These are phyloP conservation scores for Excoecaria cochinchinensis DNA, from an alignment of 345 rosid species.

Conservation along the genomic window DNA sequence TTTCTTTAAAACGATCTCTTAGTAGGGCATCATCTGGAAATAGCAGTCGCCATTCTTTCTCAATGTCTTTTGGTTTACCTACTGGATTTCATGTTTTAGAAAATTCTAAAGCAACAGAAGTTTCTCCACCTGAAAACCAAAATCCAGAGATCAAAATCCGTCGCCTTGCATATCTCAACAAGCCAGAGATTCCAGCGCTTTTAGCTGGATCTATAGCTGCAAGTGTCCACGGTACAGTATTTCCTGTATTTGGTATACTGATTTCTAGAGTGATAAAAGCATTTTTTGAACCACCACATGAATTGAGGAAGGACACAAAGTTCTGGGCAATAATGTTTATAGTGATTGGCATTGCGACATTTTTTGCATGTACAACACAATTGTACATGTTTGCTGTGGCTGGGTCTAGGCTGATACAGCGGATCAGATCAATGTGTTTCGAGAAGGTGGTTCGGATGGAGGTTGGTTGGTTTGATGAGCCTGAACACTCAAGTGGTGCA, in stretches of 20 bases:
- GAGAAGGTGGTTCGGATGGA: conserved; percentile 88
- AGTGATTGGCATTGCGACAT: conserved; percentile 57
- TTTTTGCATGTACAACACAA: conserved; percentile 45
- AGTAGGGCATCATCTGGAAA: conserved; percentile 26
- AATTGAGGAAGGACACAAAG: conserved; percentile 60
- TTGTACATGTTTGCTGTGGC: conserved; percentile 73
- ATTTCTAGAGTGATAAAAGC: conserved; percentile 55
- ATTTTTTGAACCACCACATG: conserved; percentile 56
- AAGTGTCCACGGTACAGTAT: conserved; percentile 43
- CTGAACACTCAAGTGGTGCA: conserved; percentile 59
- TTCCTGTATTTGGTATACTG: conserved; percentile 59
- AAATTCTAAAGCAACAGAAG: conserved; percentile 27
- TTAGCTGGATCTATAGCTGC: conserved; percentile 55
- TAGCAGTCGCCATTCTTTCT: conserved; percentile 45
- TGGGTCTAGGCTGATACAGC: conserved; percentile 64
- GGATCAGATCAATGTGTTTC: conserved; percentile 73
- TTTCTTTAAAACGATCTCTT: conserved; percentile 14
- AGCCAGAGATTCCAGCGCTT: conserved; percentile 73
- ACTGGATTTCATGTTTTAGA: conserved; percentile 38
- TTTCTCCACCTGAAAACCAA: conserved; percentile 29
- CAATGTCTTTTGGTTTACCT: conserved; percentile 57
- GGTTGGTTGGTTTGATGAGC: conserved; percentile 79
- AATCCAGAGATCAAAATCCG: conserved; percentile 44
- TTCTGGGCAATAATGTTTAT: conserved; percentile 73
- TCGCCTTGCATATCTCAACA: conserved; percentile 67